Percentiles rank a stretch among this genome's conserved stretches.
These are phyloP conservation scores for Rosa multiflora DNA, from an alignment of 306 rosid genomes.

Conservation along the genomic window DNA sequence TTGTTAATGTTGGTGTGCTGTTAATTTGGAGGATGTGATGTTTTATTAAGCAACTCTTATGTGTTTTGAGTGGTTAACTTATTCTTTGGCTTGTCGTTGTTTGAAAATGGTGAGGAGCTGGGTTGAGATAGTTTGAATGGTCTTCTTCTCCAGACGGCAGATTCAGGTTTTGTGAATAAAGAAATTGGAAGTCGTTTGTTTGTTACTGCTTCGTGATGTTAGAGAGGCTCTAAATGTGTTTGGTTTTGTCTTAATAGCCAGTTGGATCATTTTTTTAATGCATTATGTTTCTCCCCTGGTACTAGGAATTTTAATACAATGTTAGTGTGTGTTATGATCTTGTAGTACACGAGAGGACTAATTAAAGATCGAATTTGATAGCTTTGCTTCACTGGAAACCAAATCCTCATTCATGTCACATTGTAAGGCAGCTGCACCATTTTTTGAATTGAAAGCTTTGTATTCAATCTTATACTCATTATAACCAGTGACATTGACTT, in stretches of 20 bases:
- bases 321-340: neutral
- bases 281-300: neutral
- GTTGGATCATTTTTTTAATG: neutral
- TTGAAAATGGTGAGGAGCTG: slow-evolving; percentile 33
- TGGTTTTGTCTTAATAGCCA: neutral
- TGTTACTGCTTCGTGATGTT: slow-evolving; percentile 26
- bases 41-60: slow-evolving; percentile 56
- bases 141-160: slow-evolving; percentile 54
- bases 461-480: too few species aligned
- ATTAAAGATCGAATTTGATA: neutral
- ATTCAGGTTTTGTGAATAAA: slow-evolving; percentile 25
- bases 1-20: slow-evolving; percentile 65
- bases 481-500: too few species aligned
- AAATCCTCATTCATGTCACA: neutral
- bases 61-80: slow-evolving; percentile 50
- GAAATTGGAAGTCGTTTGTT: slow-evolving; percentile 27
- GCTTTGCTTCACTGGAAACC: neutral
- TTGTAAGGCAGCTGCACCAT: neutral
- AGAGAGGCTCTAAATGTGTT: slow-evolving; percentile 1
- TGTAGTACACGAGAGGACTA: neutral
- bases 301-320: neutral
- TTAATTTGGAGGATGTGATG: slow-evolving; percentile 74
- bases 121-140: slow-evolving; percentile 23
- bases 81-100: slow-evolving; percentile 39
- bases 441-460: too few species aligned